Evolutionary conservation across 768 basidiomycete genomes (phyloP), one percentile per base, ranked within the genome.

Genomic region (Trametes meyenii): DNA sequence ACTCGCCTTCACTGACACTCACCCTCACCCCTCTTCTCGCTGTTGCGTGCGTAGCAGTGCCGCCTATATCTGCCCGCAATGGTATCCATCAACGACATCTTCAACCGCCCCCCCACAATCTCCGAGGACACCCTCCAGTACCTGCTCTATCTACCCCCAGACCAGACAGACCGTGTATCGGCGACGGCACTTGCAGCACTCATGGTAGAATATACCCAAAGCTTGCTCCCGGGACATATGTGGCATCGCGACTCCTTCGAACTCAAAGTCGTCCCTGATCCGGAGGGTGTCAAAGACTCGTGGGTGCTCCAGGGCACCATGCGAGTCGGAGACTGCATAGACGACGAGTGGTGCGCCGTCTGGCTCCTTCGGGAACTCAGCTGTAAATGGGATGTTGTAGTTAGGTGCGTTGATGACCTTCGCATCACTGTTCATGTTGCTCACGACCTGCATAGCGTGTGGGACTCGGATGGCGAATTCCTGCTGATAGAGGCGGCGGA

Each of bases 271-370:
- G 82, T 81, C 8, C 63, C 72, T 46, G 77, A 85, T 51, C 72
- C 78, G 21, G 78, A 85, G 65, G 70, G 69, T 17, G 62, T 76
- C 52, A 78, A 73, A n/a, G 58, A 64, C 29, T 17, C 24, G 1
- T 87, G 83, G 76, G 76, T 86, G 43, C 75, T 98, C 1, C 87
- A 94, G 69, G 94, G 96, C 10, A 78, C 80, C 46, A 92, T 96
- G 88, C 80, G 95, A 46, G 91, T 98, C 23, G 96, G 97, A 2
- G 97, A 99, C 75, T 91, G 87, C 54, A 83, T 98, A n/a, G 96
- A 99, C 73, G 97, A 99, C 69, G 97, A 99, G 75, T 99, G 97
- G 97, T 89, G 88, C 71, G 81, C 84, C 14, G 94, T 98, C 17
- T 98, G 93, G 92, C 77, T 98, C 49, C 76, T 98, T 60, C 83